These are phyloP conservation scores for Kuraishia capsulata DNA, from an alignment of 805 yeast genomes.

Conservation along the genomic window DNA sequence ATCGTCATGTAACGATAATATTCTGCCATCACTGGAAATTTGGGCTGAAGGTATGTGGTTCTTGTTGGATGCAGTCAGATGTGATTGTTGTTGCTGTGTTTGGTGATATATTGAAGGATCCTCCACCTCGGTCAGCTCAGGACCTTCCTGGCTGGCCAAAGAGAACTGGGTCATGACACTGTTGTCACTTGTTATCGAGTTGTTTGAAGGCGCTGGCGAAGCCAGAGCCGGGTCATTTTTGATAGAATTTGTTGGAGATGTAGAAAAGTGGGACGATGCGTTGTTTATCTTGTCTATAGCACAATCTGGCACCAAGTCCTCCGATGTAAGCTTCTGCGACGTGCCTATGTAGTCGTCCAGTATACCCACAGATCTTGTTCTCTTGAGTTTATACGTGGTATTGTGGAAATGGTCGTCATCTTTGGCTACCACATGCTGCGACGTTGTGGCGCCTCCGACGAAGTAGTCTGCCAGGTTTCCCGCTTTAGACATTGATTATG, in stretches of 20 bases:
- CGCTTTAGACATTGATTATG: slow-evolving; percentile 2
- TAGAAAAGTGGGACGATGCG: background rate
- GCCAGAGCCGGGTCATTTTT: background rate
- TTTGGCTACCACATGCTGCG: slow-evolving; percentile 61
- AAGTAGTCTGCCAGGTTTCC: slow-evolving; percentile 15
- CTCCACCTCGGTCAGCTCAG: background rate
- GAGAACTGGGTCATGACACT: background rate
- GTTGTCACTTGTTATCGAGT: background rate
- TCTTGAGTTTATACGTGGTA: slow-evolving; percentile 63
- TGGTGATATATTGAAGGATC: slow-evolving; percentile 3
- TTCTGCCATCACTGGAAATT: slow-evolving; percentile 4
- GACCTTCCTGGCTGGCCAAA: background rate
- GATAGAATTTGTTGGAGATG: background rate
- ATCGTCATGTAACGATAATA: slow-evolving; percentile 67
- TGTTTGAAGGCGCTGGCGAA: slow-evolving; percentile 1
- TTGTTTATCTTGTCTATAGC: slow-evolving; percentile 74
- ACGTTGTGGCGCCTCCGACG: slow-evolving; percentile 52
- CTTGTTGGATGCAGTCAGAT: slow-evolving; percentile 1
- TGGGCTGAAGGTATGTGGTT: background rate
- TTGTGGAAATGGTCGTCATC: slow-evolving; percentile 63
- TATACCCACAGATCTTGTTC: slow-evolving; percentile 78
- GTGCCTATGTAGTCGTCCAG: slow-evolving; percentile 48
- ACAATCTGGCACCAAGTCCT: slow-evolving; percentile 87
- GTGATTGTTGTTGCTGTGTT: slow-evolving; percentile 6
- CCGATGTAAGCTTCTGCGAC: slow-evolving; percentile 40